These are phyloP conservation scores for Globomyces sp. DNA, from an alignment of 371 early-diverging fungal species.

Conservation along the genomic window DNA sequence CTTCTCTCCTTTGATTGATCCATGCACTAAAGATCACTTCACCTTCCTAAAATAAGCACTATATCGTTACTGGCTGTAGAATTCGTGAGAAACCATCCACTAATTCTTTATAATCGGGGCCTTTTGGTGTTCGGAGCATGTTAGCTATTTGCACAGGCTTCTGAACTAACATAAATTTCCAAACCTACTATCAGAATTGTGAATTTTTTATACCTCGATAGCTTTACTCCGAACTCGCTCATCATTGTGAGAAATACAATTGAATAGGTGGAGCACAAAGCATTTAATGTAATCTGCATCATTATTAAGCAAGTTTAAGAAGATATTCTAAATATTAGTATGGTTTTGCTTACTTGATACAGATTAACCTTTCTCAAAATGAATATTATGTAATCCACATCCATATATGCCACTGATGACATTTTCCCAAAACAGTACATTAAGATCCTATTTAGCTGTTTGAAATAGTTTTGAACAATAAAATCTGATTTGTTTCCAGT, in stretches of 20 bases:
- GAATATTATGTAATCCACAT: slow-evolving; percentile 40
- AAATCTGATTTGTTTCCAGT: slow-evolving; percentile 7
- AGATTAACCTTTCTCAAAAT: slow-evolving; percentile 64
- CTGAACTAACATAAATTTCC: slow-evolving; percentile 62
- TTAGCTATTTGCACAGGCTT: slow-evolving; percentile 49
- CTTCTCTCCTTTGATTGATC: slow-evolving; percentile 54
- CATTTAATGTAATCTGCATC: slow-evolving; percentile 66
- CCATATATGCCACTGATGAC: slow-evolving; percentile 45
- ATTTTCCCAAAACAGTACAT: slow-evolving; percentile 15
- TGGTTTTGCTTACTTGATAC: slow-evolving; percentile 47
- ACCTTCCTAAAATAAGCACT: slow-evolving; percentile 37
- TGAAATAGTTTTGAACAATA: slow-evolving; percentile 39
- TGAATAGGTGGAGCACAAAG: slow-evolving; percentile 64
- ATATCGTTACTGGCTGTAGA: slow-evolving; percentile 41
- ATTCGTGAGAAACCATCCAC: slow-evolving; percentile 62
- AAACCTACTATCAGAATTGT: slow-evolving; percentile 31
- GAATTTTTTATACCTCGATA: slow-evolving; percentile 16
- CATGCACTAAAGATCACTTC: slow-evolving; percentile 52
- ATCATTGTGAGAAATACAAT: slow-evolving; percentile 48
- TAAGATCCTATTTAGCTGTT: slow-evolving; percentile 41
- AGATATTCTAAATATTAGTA: too few species aligned
- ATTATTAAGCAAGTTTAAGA: slow-evolving; percentile 38
- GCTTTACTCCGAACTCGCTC: slow-evolving; percentile 49
- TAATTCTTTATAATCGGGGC: slow-evolving; percentile 58
- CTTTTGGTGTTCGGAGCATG: slow-evolving; percentile 49